Percentiles rank a stretch among this genome's conserved stretches.
Evolutionary conservation across 495 filamentous ascomycete species (phyloP).

Genomic region (Cenococcum geophilum): DNA sequence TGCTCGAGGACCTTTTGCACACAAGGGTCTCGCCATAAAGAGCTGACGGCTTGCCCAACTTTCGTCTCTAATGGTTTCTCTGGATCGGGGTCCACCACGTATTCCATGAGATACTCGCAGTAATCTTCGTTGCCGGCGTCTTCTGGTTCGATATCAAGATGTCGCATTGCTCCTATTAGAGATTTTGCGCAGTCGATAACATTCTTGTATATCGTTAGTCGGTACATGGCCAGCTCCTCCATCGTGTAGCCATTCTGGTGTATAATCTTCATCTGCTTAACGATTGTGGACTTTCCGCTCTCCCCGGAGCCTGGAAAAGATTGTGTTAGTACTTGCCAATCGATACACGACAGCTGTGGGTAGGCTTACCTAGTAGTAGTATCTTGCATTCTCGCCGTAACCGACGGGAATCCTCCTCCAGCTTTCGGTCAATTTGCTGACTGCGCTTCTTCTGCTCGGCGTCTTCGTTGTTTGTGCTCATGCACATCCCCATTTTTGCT

Average conservation of each 20-base stretch:
- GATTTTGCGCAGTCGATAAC: constrained; percentile 92
- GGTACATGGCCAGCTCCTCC: constrained; percentile 87
- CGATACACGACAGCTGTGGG: constrained; percentile 1
- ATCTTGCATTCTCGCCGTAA: constrained; percentile 98
- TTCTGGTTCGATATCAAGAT: constrained; percentile 74
- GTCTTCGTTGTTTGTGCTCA: constrained; percentile 69
- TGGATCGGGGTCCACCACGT: constrained; percentile 83
- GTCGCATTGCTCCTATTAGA: constrained; percentile 77
- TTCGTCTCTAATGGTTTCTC: constrained; percentile 69
- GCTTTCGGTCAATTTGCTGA: constrained; percentile 81
- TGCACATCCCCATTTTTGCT: constrained; percentile 78
- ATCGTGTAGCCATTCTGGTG: constrained; percentile 93
- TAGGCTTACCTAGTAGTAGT: constrained; percentile 71
- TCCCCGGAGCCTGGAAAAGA: constrained; percentile 78
- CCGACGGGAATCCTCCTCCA: constrained; percentile 87
- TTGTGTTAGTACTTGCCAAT: constrained; percentile 20
- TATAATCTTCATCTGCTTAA: constrained; percentile 99
- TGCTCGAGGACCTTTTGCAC: constrained; percentile 82
- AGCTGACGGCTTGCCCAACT: constrained; percentile 74
- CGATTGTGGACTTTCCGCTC: constrained; percentile 97
- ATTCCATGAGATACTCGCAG: constrained; percentile 75
- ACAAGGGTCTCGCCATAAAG: constrained; percentile 84
- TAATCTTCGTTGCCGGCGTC: constrained; percentile 65
- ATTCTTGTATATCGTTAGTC: constrained; percentile 96
- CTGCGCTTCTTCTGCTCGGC: constrained; percentile 90